Evolutionary conservation across 2,329 filamentous ascomycete species (phyloP), one percentile per base, ranked within the genome.

Genomic region (Xylaria sp.): DNA sequence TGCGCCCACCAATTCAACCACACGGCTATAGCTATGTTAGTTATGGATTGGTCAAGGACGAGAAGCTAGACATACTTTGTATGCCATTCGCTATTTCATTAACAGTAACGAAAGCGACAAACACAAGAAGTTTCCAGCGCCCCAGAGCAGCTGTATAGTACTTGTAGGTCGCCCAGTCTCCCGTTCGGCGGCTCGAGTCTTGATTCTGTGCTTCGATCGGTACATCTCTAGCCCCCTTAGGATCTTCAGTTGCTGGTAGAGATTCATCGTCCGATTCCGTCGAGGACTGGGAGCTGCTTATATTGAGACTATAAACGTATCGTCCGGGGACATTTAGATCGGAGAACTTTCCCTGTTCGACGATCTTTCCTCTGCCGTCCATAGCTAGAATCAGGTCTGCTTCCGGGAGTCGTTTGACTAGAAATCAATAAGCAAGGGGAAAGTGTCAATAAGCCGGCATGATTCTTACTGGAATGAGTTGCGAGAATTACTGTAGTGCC

Each of bases 1-100:
- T 61, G 58, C 3, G 63, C 63, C 67, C 67, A 69, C 67, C 67
- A 69, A 27, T 69, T 67, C 25, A 67, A 20, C 67, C 67, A 69
- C 6, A 69, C 33, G 29, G 64, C 67, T 69, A 29, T 10, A 17
- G 15, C 13, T 11, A 17, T 44, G 33, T 65, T 17, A 67, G 29
- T 45, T 36, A 55, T 5, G 17, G 6, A 10, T 17, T 15, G 1
- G 5, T 6, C 1, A 27, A 33, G 5, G 29, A 9, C 2, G 11
- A 17, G 6, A 38, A 20, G 27, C 2, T 56, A 27, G 27, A 51
- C 61, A 27, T 13, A 65, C 61, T 57, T 33, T 68, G 65, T 53
- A 65, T 50, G 27, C 65, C 62, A 27, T 53, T 50, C 10, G 58
- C 47, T 9, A n/a, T 29, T 45, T 56, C 63, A 15, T 63, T 66